phyloP scores from a whole-genome alignment of 2,329 filamentous ascomycete genomes.

The Fusarium verticillioides region DNA sequence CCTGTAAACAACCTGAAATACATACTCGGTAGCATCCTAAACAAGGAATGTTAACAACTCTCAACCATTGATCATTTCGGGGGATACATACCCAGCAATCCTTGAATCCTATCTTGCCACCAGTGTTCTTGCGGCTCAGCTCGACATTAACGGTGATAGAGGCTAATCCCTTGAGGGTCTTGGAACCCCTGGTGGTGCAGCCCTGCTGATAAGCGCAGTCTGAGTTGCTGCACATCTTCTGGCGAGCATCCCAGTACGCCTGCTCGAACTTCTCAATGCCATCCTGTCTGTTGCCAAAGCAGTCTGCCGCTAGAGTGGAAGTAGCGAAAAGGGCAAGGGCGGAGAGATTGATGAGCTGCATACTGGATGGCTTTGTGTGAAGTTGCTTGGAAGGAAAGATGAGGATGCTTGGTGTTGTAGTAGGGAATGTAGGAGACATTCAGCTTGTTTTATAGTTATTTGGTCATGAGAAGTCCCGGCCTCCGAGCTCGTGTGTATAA shows the following conservation, averaged over 20 bases:
- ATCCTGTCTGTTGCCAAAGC: not conserved
- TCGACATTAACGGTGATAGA: not conserved
- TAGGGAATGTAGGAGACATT: accelerated
- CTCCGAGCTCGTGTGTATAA: no score
- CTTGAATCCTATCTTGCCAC: not conserved
- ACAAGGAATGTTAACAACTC: accelerated
- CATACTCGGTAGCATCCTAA: conserved; percentile 2
- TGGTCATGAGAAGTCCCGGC: accelerated
- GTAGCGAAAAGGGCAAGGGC: not conserved
- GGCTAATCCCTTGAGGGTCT: not conserved
- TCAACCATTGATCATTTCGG: accelerated
- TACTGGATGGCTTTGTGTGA: not conserved
- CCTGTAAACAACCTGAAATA: accelerated
- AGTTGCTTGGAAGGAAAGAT: no score
- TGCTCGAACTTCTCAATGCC: not conserved
- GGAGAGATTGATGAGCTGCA: not conserved
- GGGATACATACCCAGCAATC: conserved; percentile 3
- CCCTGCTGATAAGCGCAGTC: not conserved
- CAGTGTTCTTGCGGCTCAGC: not conserved
- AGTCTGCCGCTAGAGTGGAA: not conserved
- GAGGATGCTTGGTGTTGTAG: not conserved
- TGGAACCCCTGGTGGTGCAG: not conserved
- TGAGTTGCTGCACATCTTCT: conserved; percentile 8
- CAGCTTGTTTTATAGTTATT: not conserved
- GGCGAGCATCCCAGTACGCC: not conserved